Conservation (phyloP, 768 basidiomycete species). For the Auriculariales sp. region DNA sequence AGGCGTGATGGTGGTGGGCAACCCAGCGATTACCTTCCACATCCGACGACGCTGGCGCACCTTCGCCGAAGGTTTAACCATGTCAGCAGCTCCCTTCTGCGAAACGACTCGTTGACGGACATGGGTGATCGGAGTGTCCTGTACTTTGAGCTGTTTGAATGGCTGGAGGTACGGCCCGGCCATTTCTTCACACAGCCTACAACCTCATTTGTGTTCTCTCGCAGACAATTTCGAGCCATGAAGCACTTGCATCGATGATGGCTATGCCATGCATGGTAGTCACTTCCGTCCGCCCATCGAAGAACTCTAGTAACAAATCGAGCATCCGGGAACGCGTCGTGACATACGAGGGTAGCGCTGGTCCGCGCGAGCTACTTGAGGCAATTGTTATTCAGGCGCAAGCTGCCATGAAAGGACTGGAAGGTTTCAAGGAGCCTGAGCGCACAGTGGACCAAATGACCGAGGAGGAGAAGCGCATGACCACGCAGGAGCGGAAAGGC, state of each 20-base stretch:
- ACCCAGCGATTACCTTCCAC: conserved; percentile 83
- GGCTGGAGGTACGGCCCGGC: conserved; percentile 58
- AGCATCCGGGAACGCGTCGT: conserved; percentile 68
- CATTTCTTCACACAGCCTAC: not conserved
- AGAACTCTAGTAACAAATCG: conserved; percentile 28
- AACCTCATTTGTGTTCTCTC: not conserved
- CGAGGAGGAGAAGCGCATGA: conserved; percentile 84
- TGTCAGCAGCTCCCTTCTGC: conserved; percentile 68
- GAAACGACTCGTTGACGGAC: conserved; percentile 86
- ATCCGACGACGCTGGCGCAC: conserved; percentile 84
- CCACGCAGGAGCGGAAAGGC: conserved; percentile 38
- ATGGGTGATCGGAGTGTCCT: conserved; percentile 80
- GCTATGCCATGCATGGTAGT: conserved; percentile 94
- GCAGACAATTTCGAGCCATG: conserved; percentile 85
- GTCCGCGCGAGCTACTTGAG: conserved; percentile 84
- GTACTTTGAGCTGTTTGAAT: conserved; percentile 82
- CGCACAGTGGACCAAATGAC: conserved; percentile 47
- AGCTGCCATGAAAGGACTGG: conserved; percentile 79
- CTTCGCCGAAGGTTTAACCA: conserved; percentile 83
- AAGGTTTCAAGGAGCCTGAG: conserved; percentile 41
- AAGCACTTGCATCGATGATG: conserved; percentile 89
- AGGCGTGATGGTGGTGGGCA: conserved; percentile 60
- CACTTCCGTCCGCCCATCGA: conserved; percentile 50
- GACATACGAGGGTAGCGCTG: conserved; percentile 79
- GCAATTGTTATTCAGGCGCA: conserved; percentile 85